Evolutionary conservation across 2,329 filamentous ascomycete species (phyloP).

Genomic region (Fusarium zealandicum): DNA sequence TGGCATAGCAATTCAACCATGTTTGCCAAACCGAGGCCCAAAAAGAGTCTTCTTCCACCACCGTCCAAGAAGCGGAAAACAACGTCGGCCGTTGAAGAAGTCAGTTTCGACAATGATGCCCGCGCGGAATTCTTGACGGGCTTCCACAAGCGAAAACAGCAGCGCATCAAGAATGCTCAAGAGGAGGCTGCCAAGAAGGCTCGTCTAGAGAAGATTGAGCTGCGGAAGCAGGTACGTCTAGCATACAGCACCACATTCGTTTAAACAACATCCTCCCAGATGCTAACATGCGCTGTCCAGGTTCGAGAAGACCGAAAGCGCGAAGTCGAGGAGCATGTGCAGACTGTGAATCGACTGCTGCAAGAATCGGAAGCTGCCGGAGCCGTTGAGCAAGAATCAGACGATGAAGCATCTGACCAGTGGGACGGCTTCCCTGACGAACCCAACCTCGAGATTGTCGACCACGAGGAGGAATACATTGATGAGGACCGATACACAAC

Average conservation of each 20-base stretch:
- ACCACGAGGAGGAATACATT: slow-evolving; percentile 91
- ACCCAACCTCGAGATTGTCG: slow-evolving; percentile 60
- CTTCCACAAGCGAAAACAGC: slow-evolving; percentile 94
- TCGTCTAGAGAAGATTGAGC: slow-evolving; percentile 75
- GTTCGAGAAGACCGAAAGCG: slow-evolving; percentile 81
- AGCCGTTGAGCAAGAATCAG: slow-evolving; percentile 51
- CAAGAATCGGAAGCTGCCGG: slow-evolving; percentile 61
- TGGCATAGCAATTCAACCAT: slow-evolving; percentile 34
- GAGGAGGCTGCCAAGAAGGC: slow-evolving; percentile 80
- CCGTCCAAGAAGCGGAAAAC: slow-evolving; percentile 72
- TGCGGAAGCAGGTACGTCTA: slow-evolving; percentile 75
- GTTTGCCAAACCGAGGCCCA: slow-evolving; percentile 66
- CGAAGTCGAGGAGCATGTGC: slow-evolving; percentile 83
- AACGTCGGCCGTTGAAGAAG: slow-evolving; percentile 72
- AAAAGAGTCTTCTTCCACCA: slow-evolving; percentile 64
- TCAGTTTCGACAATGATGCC: slow-evolving; percentile 81
- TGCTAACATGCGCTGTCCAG: slow-evolving; percentile 55
- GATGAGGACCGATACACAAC: slow-evolving; percentile 97
- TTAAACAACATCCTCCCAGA: background rate
- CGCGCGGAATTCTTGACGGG: slow-evolving; percentile 90
- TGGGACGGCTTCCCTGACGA: slow-evolving; percentile 72
- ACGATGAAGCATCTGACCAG: slow-evolving; percentile 56
- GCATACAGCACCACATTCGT: background rate
- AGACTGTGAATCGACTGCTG: slow-evolving; percentile 75
- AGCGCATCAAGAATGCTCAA: slow-evolving; percentile 83